Conservation (phyloP, 1,284 basidiomycete species). For the Somion occarium region DNA sequence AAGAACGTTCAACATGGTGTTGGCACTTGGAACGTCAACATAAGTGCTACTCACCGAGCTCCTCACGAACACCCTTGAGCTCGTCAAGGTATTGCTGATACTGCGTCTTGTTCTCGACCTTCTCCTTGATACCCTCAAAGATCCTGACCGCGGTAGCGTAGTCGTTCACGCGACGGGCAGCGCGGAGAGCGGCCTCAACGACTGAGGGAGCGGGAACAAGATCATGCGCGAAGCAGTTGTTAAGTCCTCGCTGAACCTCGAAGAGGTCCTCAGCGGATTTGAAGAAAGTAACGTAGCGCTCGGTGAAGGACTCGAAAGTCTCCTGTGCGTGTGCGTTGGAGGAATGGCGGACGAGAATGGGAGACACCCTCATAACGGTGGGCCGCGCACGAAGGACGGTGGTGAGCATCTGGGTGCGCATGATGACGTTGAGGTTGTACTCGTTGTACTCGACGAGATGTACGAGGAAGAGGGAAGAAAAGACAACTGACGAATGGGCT, state of each 20-base stretch:
- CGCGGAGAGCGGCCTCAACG: slow-evolving; percentile 86
- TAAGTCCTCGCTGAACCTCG: slow-evolving; percentile 95
- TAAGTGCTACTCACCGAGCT: slow-evolving; percentile 87
- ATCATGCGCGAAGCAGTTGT: slow-evolving; percentile 99
- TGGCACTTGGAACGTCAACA: neutral
- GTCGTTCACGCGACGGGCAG: slow-evolving; percentile 91
- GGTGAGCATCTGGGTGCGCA: slow-evolving; percentile 45
- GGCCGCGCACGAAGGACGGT: slow-evolving; percentile 53
- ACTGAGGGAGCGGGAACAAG: slow-evolving; percentile 90
- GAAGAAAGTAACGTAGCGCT: slow-evolving; percentile 94
- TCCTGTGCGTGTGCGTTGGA: slow-evolving; percentile 68
- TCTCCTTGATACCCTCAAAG: slow-evolving; percentile 90
- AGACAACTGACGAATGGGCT: slow-evolving; percentile 4
- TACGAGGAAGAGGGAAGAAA: slow-evolving; percentile 11
- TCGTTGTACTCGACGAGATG: slow-evolving; percentile 11
- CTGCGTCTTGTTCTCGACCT: slow-evolving; percentile 93
- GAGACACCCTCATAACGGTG: slow-evolving; percentile 33
- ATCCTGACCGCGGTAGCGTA: slow-evolving; percentile 95
- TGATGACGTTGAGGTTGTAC: slow-evolving; percentile 13
- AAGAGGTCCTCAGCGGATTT: slow-evolving; percentile 91
- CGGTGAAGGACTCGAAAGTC: slow-evolving; percentile 91
- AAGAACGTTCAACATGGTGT: neutral
- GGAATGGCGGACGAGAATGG: slow-evolving; percentile 42
- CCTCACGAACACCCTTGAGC: slow-evolving; percentile 79
- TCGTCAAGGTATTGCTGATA: slow-evolving; percentile 90